Evolutionary conservation across 148 eudicot species (phyloP), one percentile per base, ranked within the genome.

Genomic region (Vaccinium corymbosum): DNA sequence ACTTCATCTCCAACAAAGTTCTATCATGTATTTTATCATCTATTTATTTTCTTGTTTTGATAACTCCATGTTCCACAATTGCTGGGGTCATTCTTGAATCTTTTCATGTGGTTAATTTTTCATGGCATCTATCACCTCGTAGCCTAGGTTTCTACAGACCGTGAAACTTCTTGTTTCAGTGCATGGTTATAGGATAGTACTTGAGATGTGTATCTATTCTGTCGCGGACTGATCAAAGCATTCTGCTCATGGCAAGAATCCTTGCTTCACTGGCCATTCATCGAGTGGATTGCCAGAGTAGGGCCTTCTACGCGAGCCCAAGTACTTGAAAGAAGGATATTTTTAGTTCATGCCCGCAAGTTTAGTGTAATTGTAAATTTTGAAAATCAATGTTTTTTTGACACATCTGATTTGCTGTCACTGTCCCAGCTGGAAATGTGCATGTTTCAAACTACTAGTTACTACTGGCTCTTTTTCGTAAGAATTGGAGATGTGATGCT

Each of bases 341-440:
- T 27, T 4, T 52, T 78, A 12, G 20, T 53, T 78, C 62, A 78
- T 19, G 2, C 9, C 59, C 19, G 22, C 17, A 11, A 66, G 20
- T 52, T 51, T 27, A 53, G 25, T 8, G 25, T 13, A 16, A 29
- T 10, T 79, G 49, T 35, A 56, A 50, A 55, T 57, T 79, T 56
- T 51, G 80, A 50, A 48, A 52, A 14, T 78, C 49, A 1, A 1
- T 32, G 29, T 32, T 55, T 32, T 56, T 78, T 56, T 57, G 14
- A 19, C n/a, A 20, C 19, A 61, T 38, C 84, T 71, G 12, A 82
- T 82, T 82, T 82, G 25, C 42, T 66, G 14, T 81, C 52, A 50
- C n/a, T 27, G 46, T 22, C 32, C 50, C 61, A 70, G 52, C 9
- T 15, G 77, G 51, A 50, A 68, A 50, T 50, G 22, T 32, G 29